Evolutionary conservation across 2,329 filamentous ascomycete genomes (phyloP).

Genomic region (Colletotrichum sp.): DNA sequence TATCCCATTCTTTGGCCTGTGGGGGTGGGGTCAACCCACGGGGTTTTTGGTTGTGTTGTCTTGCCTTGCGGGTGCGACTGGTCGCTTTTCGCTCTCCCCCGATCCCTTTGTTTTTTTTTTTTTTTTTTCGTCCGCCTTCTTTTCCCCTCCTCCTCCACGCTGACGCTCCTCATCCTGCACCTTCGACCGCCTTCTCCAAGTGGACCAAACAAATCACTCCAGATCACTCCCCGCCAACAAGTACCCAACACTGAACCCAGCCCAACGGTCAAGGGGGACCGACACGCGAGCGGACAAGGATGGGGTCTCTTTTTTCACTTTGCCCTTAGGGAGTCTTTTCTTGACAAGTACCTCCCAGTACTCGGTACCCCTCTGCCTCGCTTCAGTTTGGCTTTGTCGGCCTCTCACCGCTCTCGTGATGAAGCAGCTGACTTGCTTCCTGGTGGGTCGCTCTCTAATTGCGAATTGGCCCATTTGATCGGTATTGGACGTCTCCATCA

Average conservation of each 20-base stretch:
- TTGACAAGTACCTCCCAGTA: neutral
- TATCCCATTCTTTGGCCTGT: too few species aligned
- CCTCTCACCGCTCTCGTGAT: slow-evolving; percentile 14
- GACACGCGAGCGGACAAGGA: slow-evolving; percentile 20
- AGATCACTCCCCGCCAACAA: slow-evolving; percentile 10
- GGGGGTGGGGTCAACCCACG: too few species aligned
- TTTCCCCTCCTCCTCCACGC: neutral
- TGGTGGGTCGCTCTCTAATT: neutral
- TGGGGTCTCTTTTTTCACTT: neutral
- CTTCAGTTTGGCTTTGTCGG: neutral
- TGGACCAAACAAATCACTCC: slow-evolving; percentile 8
- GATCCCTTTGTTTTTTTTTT: neutral
- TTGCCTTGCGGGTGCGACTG: too few species aligned
- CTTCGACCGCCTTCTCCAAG: slow-evolving; percentile 17
- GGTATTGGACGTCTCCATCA: neutral
- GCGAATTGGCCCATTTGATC: neutral
- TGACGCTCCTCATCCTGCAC: neutral
- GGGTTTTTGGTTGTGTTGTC: too few species aligned
- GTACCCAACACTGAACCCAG: slow-evolving; percentile 8
- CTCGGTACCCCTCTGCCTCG: neutral
- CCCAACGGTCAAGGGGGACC: slow-evolving; percentile 11
- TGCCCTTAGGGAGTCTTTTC: neutral
- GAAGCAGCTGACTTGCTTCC: slow-evolving; percentile 17
- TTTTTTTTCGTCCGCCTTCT: neutral
- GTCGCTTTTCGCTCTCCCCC: too few species aligned